Evolutionary conservation across 1,139 yeast species (phyloP).

Genomic region (Keqinozyma sinolaborantium): DNA sequence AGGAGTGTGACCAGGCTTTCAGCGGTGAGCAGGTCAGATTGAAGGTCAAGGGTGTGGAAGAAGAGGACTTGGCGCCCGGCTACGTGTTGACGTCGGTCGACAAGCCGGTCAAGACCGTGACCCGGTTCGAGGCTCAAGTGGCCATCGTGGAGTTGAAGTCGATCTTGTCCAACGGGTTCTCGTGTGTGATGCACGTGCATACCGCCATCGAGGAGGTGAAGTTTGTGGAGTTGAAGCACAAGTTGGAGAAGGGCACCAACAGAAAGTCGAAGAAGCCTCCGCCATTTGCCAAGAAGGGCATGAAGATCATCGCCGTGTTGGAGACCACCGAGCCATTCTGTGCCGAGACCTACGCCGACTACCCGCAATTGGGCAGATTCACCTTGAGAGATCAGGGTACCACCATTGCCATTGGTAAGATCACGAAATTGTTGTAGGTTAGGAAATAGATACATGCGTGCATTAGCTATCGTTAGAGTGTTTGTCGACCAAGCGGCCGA

Average conservation of each 20-base stretch:
- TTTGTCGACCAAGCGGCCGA: constrained; percentile 21
- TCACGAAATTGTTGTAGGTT: constrained; percentile 59
- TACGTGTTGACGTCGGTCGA: constrained; percentile 83
- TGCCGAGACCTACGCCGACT: constrained; percentile 86
- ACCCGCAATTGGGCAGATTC: constrained; percentile 96
- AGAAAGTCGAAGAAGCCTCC: constrained; percentile 96
- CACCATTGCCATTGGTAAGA: constrained; percentile 97
- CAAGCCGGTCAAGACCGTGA: constrained; percentile 88
- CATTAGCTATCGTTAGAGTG: neutral
- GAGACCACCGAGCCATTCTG: constrained; percentile 86
- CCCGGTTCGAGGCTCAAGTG: constrained; percentile 90
- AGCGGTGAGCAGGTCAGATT: constrained; percentile 98
- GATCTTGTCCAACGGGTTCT: constrained; percentile 89
- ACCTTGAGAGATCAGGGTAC: constrained; percentile 98
- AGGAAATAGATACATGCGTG: neutral
- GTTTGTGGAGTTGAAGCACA: constrained; percentile 79
- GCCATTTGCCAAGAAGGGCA: constrained; percentile 97
- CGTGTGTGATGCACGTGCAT: constrained; percentile 98
- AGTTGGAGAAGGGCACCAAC: constrained; percentile 94
- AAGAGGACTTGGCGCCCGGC: constrained; percentile 91
- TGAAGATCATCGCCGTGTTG: constrained; percentile 92
- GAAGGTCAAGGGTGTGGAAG: constrained; percentile 92
- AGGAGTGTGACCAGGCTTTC: constrained; percentile 83
- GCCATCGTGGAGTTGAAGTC: constrained; percentile 96
- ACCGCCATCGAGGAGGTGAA: constrained; percentile 96